A percentile compares a stretch with the other conserved stretches of the same genome.
Conservation (phyloP, 1,284 basidiomycete species). For the Hemileia vastatrix region DNA sequence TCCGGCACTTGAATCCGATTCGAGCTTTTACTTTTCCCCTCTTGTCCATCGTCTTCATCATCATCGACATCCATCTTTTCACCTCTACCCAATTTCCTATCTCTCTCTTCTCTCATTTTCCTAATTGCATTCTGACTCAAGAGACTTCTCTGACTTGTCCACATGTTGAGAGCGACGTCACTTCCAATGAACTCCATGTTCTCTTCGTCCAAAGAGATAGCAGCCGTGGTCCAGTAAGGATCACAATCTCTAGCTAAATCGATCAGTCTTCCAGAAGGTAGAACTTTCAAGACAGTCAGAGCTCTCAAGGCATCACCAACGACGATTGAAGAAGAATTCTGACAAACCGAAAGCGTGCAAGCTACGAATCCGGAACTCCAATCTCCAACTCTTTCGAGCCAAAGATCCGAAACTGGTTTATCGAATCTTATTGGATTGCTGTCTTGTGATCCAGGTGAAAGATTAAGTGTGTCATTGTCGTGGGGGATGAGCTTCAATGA, state of each 20-base stretch:
- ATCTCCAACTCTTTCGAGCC: slow-evolving; percentile 18
- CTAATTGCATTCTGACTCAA: slow-evolving; percentile 25
- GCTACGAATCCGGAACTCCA: slow-evolving; percentile 41
- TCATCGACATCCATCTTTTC: background rate
- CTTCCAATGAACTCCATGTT: slow-evolving; percentile 37
- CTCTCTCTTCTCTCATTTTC: slow-evolving; percentile 25
- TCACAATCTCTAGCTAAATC: slow-evolving; percentile 40
- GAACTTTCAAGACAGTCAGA: slow-evolving; percentile 35
- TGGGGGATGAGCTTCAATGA: background rate
- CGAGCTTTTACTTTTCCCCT: slow-evolving; percentile 3
- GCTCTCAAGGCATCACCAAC: slow-evolving; percentile 40
- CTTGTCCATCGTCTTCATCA: background rate
- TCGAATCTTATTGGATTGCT: background rate
- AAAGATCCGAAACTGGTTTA: background rate
- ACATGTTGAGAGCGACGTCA: slow-evolving; percentile 40
- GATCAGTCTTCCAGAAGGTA: slow-evolving; percentile 22
- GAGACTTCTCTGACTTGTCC: slow-evolving; percentile 32
- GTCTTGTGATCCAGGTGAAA: background rate
- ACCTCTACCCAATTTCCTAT: slow-evolving; percentile 21
- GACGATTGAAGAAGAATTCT: slow-evolving; percentile 27
- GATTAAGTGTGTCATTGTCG: too few species aligned
- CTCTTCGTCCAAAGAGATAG: slow-evolving; percentile 28
- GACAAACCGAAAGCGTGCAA: slow-evolving; percentile 28
- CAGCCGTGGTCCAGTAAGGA: slow-evolving; percentile 40
- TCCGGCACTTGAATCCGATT: slow-evolving; percentile 7